Percentiles rank a stretch among this genome's conserved stretches.
Evolutionary conservation across 1,284 basidiomycete species (phyloP).

Genomic region (Cerrena zonata): DNA sequence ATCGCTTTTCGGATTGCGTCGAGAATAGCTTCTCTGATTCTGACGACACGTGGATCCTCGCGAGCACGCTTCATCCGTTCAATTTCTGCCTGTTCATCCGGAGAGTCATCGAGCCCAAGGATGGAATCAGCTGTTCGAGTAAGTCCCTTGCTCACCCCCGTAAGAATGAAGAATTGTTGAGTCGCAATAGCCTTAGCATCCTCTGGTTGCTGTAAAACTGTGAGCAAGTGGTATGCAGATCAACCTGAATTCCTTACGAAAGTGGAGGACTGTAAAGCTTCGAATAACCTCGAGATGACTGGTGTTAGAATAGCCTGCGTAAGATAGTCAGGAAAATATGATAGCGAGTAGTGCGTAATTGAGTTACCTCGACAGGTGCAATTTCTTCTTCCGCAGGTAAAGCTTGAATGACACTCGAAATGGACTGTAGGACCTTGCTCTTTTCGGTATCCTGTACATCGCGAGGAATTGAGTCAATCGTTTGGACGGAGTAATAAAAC

Average conservation of each 20-base stretch:
- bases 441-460: constrained; percentile 71
- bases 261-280: constrained; percentile 50
- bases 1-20: constrained; percentile 53
- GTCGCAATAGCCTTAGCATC: constrained; percentile 58
- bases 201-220: constrained; percentile 50
- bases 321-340: constrained; percentile 6
- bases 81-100: constrained; percentile 41
- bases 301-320: constrained; percentile 73
- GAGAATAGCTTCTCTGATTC: constrained; percentile 61
- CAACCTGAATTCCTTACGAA: constrained; percentile 35
- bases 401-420: constrained; percentile 86
- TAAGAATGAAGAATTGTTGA: constrained; percentile 70
- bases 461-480: neutral
- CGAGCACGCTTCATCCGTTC: constrained; percentile 55
- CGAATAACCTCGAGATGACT: constrained; percentile 62
- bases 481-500: neutral
- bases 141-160: constrained; percentile 79
- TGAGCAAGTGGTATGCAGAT: neutral
- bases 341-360: neutral
- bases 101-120: constrained; percentile 56
- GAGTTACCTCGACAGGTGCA: constrained; percentile 64
- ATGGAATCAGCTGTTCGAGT: constrained; percentile 70
- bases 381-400: constrained; percentile 72
- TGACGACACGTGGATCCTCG: constrained; percentile 58
- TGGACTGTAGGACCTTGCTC: constrained; percentile 82